Conservation (phyloP, 164 flowering plant species). For the Taxillus chinensis region DNA sequence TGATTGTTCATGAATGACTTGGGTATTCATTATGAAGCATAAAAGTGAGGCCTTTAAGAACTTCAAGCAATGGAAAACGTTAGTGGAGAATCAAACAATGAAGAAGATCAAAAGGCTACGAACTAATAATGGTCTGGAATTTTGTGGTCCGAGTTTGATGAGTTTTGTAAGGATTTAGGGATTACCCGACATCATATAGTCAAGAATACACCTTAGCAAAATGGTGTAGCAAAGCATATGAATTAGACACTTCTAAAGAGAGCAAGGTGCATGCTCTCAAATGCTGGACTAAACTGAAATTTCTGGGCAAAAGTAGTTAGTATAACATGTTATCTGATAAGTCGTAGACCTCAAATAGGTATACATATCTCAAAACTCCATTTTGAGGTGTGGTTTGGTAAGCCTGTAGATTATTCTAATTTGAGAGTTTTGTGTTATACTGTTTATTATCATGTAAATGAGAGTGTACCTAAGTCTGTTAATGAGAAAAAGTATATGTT, state of each 20-base stretch:
- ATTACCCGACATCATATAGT: background rate
- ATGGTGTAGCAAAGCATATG: background rate
- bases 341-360: no score
- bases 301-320: background rate
- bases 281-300: background rate
- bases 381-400: no score
- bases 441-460: no score
- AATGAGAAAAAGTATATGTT: no score
- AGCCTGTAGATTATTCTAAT: no score
- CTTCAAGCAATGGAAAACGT: background rate
- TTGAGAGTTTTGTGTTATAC: no score
- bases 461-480: no score
- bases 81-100: background rate
- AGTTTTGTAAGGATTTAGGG: background rate
- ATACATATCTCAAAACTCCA: no score
- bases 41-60: background rate
- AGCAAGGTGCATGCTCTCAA: background rate
- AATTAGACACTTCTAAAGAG: background rate
- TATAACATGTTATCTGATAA: background rate
- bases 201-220: background rate
- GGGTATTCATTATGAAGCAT: background rate
- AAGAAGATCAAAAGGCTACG: background rate
- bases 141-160: background rate
- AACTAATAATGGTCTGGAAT: background rate
- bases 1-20: background rate